phyloP scores from a whole-genome alignment of 345 rosid genomes.

The Pistacia vera region DNA sequence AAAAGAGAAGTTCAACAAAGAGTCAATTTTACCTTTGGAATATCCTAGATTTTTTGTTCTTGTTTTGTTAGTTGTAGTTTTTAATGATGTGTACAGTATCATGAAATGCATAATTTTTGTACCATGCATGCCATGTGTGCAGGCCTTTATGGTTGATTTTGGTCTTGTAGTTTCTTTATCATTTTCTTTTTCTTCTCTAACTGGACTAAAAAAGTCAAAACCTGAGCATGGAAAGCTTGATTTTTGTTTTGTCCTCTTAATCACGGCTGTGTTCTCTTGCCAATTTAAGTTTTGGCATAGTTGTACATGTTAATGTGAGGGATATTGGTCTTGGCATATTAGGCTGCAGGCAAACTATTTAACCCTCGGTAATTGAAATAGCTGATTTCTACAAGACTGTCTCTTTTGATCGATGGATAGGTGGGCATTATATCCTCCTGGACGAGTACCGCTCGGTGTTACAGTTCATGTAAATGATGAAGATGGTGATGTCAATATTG shows the following conservation, averaged over 20 bases:
- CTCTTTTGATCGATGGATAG: constrained; percentile 40
- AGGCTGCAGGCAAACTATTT: constrained; percentile 2
- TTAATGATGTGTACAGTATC: neutral
- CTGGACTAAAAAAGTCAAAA: neutral
- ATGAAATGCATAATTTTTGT: neutral
- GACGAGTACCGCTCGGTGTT: constrained; percentile 93
- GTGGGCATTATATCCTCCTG: constrained; percentile 99
- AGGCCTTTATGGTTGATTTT: neutral
- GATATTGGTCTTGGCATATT: neutral
- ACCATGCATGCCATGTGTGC: neutral
- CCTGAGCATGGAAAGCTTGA: neutral
- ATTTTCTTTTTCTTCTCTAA: neutral
- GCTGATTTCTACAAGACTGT: constrained; percentile 18
- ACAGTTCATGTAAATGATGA: constrained; percentile 95
- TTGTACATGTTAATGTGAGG: neutral
- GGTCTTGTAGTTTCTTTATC: neutral
- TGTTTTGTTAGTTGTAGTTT: neutral
- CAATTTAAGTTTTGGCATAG: neutral
- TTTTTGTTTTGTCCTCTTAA: neutral
- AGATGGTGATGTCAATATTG: constrained; percentile 92
- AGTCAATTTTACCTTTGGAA: neutral
- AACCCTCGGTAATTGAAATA: constrained; percentile 5
- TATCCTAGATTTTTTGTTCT: neutral
- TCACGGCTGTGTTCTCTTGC: neutral
- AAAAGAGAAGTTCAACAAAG: neutral